Conservation (phyloP, 176 grass and related monocot species). For the Areca catechu region DNA sequence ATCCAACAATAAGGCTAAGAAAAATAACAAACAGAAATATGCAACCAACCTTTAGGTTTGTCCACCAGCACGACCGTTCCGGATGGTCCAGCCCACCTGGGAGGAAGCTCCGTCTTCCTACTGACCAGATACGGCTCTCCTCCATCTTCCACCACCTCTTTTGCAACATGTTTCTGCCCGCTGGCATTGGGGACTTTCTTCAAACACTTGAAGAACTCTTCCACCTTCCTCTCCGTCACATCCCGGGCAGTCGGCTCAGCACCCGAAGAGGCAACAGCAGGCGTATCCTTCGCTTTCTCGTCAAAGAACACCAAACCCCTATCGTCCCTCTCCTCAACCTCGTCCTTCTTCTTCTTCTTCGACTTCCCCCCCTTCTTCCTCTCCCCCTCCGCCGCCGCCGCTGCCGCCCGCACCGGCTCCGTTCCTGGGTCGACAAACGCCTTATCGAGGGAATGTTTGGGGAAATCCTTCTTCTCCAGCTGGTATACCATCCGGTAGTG, state of each 20-base stretch:
- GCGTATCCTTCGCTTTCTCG: conserved; percentile 30
- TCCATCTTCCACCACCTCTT: conserved; percentile 2
- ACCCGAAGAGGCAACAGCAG: neutral
- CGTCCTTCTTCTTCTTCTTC: conserved; percentile 4
- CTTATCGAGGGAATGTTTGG: conserved; percentile 84
- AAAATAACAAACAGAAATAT: neutral
- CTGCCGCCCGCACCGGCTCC: conserved; percentile 3
- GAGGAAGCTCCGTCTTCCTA: conserved; percentile 70
- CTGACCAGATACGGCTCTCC: conserved; percentile 49
- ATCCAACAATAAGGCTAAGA: too few relatives aligned
- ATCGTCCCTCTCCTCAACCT: conserved; percentile 19
- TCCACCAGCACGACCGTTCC: conserved; percentile 82
- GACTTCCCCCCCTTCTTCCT: conserved; percentile 14
- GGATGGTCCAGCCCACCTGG: conserved; percentile 63
- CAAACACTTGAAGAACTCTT: conserved; percentile 84
- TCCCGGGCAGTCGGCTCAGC: conserved; percentile 1
- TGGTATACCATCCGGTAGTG: conserved; percentile 96
- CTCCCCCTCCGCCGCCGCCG: conserved; percentile 10
- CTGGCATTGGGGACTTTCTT: conserved; percentile 42
- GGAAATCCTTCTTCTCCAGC: conserved; percentile 98
- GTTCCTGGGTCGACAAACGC: conserved; percentile 49
- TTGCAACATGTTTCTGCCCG: neutral
- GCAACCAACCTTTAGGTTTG: conserved; percentile 75
- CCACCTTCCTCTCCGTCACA: conserved; percentile 80
- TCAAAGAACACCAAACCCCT: conserved; percentile 79